Percentiles rank a stretch among this genome's conserved stretches.
Evolutionary conservation across 768 basidiomycete species (phyloP).

Genomic region (Mycena filopes): DNA sequence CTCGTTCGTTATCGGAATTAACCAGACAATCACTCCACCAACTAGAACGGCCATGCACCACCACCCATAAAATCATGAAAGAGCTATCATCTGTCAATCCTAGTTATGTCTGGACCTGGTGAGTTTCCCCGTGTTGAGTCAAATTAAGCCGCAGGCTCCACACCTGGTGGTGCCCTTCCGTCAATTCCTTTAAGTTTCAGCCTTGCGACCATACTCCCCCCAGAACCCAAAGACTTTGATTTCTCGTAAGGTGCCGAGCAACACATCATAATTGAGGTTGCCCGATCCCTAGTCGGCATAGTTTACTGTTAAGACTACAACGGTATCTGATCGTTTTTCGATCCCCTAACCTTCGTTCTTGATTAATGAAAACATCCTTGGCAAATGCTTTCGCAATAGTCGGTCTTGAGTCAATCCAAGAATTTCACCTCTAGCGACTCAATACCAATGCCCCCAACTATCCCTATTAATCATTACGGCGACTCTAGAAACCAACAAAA

Average conservation of each 20-base stretch:
- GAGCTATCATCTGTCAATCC: conserved; percentile 86
- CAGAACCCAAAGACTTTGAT: conserved; percentile 92
- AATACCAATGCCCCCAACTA: no score
- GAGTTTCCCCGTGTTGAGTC: conserved; percentile 86
- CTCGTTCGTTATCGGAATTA: conserved; percentile 96
- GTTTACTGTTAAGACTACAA: no score
- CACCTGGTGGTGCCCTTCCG: conserved; percentile 69
- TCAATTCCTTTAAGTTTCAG: conserved; percentile 74
- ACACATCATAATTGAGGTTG: no score
- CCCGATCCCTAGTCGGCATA: no score
- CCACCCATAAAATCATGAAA: conserved; percentile 88
- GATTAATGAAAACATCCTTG: no score
- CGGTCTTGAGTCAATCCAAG: no score
- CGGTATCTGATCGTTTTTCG: no score
- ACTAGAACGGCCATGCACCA: conserved; percentile 92
- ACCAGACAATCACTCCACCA: conserved; percentile 96
- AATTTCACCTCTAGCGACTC: no score
- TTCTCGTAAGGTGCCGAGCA: conserved; percentile 89
- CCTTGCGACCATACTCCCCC: conserved; percentile 79
- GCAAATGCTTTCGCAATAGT: no score
- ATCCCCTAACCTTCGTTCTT: no score
- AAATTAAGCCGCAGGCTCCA: conserved; percentile 87
- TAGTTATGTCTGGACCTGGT: conserved; percentile 83
- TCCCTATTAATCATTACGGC: no score
- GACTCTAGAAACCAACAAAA: conserved; percentile 89